A percentile compares a stretch with the other conserved stretches of the same genome.
Conservation (phyloP, 2,329 filamentous ascomycete genomes). For the Leptographium radiaticola region DNA sequence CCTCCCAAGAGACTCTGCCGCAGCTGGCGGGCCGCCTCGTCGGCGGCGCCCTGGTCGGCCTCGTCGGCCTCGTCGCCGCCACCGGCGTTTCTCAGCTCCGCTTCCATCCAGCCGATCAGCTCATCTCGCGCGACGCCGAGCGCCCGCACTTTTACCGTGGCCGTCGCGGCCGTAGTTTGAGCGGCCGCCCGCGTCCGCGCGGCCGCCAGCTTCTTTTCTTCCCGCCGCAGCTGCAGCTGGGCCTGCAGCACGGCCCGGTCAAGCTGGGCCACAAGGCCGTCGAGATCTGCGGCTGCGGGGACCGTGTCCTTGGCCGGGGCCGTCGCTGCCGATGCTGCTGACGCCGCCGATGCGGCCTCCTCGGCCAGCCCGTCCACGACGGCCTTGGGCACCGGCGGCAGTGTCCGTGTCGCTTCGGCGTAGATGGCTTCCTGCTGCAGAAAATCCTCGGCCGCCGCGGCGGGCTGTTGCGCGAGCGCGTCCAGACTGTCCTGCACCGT, state of each 20-base stretch:
- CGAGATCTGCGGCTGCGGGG: constrained; percentile 27
- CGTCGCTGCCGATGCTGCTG: not conserved
- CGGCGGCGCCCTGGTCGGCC: constrained; percentile 5
- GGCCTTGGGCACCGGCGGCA: constrained; percentile 38
- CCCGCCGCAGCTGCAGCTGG: constrained; percentile 41
- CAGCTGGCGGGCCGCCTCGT: constrained; percentile 9
- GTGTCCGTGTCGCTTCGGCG: constrained; percentile 22
- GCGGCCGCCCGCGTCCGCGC: constrained; percentile 24
- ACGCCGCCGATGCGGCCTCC: constrained; percentile 19
- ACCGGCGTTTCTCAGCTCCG: constrained; percentile 42
- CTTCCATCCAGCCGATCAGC: constrained; percentile 53
- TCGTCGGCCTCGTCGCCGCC: constrained; percentile 19
- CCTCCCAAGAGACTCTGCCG: constrained; percentile 9
- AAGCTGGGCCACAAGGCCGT: constrained; percentile 34
- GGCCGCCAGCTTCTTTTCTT: constrained; percentile 40
- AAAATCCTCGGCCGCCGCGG: constrained; percentile 25
- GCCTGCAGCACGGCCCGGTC: constrained; percentile 46
- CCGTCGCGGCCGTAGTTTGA: not conserved
- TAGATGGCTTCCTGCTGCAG: constrained; percentile 37
- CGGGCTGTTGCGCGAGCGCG: constrained; percentile 34
- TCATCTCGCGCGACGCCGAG: constrained; percentile 43
- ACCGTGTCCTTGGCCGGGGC: constrained; percentile 4
- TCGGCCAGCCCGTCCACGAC: constrained; percentile 36
- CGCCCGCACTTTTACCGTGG: constrained; percentile 34
- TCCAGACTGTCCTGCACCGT: constrained; percentile 39